A percentile compares a stretch with the other conserved stretches of the same genome.
Evolutionary conservation across 306 rosid species (phyloP).

Genomic region (Castanea crenata): DNA sequence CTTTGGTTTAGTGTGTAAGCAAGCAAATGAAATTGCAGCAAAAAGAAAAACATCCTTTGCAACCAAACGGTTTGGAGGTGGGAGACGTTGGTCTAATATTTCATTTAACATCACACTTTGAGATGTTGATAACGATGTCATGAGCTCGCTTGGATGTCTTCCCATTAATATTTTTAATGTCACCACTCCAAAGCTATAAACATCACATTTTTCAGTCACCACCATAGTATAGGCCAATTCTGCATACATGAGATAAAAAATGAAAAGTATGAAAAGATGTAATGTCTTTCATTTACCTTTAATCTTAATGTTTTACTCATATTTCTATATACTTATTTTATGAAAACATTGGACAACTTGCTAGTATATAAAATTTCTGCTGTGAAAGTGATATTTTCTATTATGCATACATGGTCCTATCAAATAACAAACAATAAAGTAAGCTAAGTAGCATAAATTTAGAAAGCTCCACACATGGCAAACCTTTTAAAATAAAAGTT

Average conservation of each 20-base stretch:
- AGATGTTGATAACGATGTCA: not conserved
- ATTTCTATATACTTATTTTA: no score
- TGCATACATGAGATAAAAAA: not conserved
- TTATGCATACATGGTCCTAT: not conserved
- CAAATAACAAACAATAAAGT: not conserved
- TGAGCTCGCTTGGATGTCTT: not conserved
- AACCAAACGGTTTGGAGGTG: not conserved
- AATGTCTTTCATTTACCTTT: not conserved
- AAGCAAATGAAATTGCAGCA: conserved; percentile 12
- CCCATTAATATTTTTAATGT: conserved; percentile 25
- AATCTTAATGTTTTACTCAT: no score
- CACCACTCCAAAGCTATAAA: conserved; percentile 23
- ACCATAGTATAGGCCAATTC: not conserved
- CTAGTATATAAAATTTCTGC: not conserved
- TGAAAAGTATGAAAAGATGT: not conserved
- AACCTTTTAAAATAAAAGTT: not conserved
- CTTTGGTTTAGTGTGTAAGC: not conserved
- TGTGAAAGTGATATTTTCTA: not conserved
- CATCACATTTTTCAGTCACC: conserved; percentile 20
- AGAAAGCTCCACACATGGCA: not conserved
- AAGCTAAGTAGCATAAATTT: not conserved
- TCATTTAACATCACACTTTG: not conserved
- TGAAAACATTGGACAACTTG: not conserved
- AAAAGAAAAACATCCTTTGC: not conserved
- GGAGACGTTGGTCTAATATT: not conserved